Evolutionary conservation across 192 early-diverging fungal species (phyloP), one percentile per base, ranked within the genome.

Genomic region (Podila epigama): DNA sequence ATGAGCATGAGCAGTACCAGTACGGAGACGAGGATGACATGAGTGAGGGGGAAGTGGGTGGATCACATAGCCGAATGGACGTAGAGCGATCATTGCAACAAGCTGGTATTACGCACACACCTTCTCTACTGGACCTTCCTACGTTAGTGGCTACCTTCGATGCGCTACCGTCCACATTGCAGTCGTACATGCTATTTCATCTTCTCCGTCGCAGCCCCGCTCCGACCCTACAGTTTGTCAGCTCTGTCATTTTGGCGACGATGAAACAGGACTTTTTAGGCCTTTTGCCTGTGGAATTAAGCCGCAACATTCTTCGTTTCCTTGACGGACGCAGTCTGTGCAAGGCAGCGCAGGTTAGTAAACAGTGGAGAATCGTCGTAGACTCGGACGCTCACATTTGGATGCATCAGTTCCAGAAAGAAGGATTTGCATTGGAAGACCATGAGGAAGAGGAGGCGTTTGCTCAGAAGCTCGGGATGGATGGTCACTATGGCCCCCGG

Each of bases 211-310:
- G 94, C 18, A 95, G 89, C 22, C 88, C 93, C 9, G 87, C 91
- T 3, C 83, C 90, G 3, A 91, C 92, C 3, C 87, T 99, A 58
- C 95, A 98, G 81, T 95, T 95, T 83, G 91, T 96, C n/a, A 90
- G 91, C 56, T 89, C 91, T 32, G 81, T 95, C n/a, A 90, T 99
- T 59, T 81, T 94, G 44, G 95, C 98, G 2, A 90, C 91, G 16
- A 85, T 98, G 68, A 94, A 96, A 66, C 89, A 93, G 67, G 96
- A 99, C 83, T 97, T 98, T 81, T 60, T 99, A 9, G 87, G 85
- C 18, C 82, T 83, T 9, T 75, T 95, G 63, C 94, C 94, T 7
- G 40, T 80, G 10, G 92, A 95, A 62, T 75, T 92, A 25, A 71
- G 86, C 33, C 86, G 92, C 51, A 90, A 95, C 55, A 89, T 98